phyloP scores from a whole-genome alignment of 1,284 basidiomycete species.

The Blastosporella zonata region DNA sequence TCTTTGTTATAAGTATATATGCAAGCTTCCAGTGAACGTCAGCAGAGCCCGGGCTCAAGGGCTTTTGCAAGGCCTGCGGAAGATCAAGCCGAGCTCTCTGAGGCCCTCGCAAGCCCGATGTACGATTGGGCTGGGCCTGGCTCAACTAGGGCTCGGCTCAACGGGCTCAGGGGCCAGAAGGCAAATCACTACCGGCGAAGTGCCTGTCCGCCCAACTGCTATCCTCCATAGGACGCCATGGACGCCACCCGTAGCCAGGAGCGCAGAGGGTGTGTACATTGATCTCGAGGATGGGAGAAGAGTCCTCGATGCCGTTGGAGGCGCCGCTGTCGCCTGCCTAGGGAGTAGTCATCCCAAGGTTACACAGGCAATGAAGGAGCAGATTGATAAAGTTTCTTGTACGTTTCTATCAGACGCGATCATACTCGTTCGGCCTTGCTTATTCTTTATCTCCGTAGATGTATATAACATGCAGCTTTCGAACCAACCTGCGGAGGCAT shows the following conservation, averaged over 20 bases:
- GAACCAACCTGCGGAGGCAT: conserved; percentile 73
- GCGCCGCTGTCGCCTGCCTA: conserved; percentile 79
- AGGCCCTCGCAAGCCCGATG: too few species aligned
- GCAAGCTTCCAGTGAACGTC: too few species aligned
- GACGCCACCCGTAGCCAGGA: conserved; percentile 63
- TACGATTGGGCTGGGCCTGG: too few species aligned
- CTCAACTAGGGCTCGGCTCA: not conserved
- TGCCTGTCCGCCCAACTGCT: conserved; percentile 27
- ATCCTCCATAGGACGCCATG: conserved; percentile 66
- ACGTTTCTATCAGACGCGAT: conserved; percentile 19
- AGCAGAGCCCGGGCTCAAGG: too few species aligned
- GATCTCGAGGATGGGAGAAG: conserved; percentile 62
- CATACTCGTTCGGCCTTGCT: conserved; percentile 8
- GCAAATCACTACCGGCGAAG: not conserved
- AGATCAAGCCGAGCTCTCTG: too few species aligned
- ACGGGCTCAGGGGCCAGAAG: not conserved
- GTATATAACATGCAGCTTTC: conserved; percentile 81
- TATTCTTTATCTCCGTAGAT: conserved; percentile 41
- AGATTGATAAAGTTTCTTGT: conserved; percentile 75
- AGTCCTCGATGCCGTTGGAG: conserved; percentile 76
- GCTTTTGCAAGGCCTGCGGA: too few species aligned
- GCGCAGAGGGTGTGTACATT: conserved; percentile 68
- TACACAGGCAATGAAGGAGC: conserved; percentile 69
- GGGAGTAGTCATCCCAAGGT: conserved; percentile 75
- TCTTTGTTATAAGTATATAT: too few species aligned